phyloP scores from a whole-genome alignment of 116 monocot genomes.

The Trichopus zeylanicus region DNA sequence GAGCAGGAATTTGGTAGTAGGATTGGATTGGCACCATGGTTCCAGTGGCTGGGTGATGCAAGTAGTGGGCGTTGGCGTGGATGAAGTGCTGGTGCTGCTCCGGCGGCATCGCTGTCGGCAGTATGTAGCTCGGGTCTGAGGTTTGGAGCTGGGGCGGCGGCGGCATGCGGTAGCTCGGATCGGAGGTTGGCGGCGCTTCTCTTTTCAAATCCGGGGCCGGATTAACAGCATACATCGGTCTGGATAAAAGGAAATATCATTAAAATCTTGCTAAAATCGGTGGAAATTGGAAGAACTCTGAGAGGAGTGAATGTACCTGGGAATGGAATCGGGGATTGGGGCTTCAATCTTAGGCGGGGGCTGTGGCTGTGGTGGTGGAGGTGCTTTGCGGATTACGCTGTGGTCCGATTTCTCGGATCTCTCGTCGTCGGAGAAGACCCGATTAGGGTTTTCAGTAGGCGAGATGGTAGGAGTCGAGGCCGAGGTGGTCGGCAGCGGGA shows the following conservation, averaged over 20 bases:
- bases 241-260: background rate
- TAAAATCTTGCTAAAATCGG: background rate
- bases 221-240: conserved; percentile 18
- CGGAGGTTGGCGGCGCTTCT: conserved; percentile 13
- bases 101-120: conserved; percentile 17
- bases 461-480: conserved; percentile 22
- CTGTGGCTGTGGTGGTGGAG: background rate
- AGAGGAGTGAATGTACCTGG: background rate
- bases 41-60: conserved; percentile 33
- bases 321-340: conserved; percentile 11
- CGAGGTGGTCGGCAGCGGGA: conserved; percentile 1
- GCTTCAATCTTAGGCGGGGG: background rate
- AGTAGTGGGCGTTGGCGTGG: conserved; percentile 28
- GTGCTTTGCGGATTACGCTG: conserved; percentile 6
- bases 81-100: conserved; percentile 36
- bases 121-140: conserved; percentile 30
- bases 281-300: background rate
- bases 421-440: conserved; percentile 50
- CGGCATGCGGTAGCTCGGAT: conserved; percentile 9
- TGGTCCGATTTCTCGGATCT: conserved; percentile 35
- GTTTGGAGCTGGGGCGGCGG: conserved; percentile 14
- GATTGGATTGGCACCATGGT: conserved; percentile 19
- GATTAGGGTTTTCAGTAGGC: conserved; percentile 35
- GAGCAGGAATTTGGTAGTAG: conserved; percentile 27
- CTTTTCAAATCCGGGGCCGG: conserved; percentile 27